Evolutionary conservation across 164 flowering plant species (phyloP), one percentile per base, ranked within the genome.

Genomic region (Paratinospora sagittata): DNA sequence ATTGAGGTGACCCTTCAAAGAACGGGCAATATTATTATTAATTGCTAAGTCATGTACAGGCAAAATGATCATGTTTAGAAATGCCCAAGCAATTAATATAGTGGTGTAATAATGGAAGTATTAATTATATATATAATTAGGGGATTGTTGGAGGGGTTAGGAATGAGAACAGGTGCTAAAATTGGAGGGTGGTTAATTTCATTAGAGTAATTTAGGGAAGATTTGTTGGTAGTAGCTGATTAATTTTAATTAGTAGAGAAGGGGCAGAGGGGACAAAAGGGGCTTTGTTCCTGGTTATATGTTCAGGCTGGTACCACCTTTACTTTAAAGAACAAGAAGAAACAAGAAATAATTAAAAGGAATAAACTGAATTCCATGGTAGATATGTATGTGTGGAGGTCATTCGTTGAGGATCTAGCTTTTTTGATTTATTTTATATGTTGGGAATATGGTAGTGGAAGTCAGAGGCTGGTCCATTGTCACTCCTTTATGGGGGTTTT

Each of bases 91-190:
- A 67, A 73, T 74, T 70, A 64, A 79, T 39, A 11, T 74, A 61
- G 64, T 23, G 61, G 58, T 33, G 61, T 80, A 47, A 67, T 67
- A 45, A 45, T 67, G 12, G 60, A 23, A 75, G 77, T 74, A 71
- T n/a, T n/a, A n/a, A n/a, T n/a, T n/a, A n/a, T 64, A 57, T 77
- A 67, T 66, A 26, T 27, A 65, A 72, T 71, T 62, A 61, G 52
- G 23, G 45, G n/a, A n/a, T n/a, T n/a, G n/a, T n/a, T n/a, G n/a
- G 68, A 76, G 69, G 74, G 63, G 72, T 69, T 65, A 67, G 73
- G 78, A 68, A 71, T 78, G 70, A 82, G 84, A 84, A 83, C 87
- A 85, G 39, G 76, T 83, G 89, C 85, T 83, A 82, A 84, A 47
- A 81, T 68, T 67, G 69, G 62, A 70, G 26, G 17, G 61, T 43